Evolutionary conservation across 768 basidiomycete species (phyloP).

Genomic region (Mycena indigotica): DNA sequence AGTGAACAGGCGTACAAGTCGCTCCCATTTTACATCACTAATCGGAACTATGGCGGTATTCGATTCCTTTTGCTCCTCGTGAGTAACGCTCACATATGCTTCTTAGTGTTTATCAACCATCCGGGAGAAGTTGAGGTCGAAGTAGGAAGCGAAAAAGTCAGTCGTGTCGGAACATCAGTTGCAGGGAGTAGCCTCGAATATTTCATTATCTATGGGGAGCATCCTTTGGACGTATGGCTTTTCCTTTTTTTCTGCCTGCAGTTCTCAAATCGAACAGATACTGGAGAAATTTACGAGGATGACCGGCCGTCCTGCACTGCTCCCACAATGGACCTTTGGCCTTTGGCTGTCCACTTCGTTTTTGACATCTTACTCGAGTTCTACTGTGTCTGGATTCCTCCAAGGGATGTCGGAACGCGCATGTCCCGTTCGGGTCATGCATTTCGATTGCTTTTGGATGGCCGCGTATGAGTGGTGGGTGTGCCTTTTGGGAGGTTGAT

Average conservation of each 20-base stretch:
- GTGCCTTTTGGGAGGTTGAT: background rate
- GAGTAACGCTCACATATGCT: background rate
- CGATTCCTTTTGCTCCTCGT: background rate
- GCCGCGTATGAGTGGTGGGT: constrained; percentile 66
- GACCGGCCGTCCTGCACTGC: constrained; percentile 65
- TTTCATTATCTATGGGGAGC: constrained; percentile 70
- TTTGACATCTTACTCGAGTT: constrained; percentile 66
- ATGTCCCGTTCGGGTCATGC: constrained; percentile 70
- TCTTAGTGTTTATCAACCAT: constrained; percentile 67
- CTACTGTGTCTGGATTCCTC: constrained; percentile 70
- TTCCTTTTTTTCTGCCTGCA: background rate
- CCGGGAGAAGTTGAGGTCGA: constrained; percentile 78
- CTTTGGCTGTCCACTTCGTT: constrained; percentile 81
- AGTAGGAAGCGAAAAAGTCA: constrained; percentile 66
- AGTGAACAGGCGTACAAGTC: constrained; percentile 70
- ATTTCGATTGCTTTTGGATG: constrained; percentile 80
- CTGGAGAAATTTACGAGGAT: constrained; percentile 62
- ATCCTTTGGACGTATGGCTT: constrained; percentile 58
- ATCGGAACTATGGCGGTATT: constrained; percentile 59
- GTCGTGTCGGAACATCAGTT: constrained; percentile 64
- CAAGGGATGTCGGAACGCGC: constrained; percentile 68
- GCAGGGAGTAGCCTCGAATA: constrained; percentile 67
- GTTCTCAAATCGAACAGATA: constrained; percentile 38
- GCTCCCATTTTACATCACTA: constrained; percentile 70
- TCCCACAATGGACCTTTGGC: constrained; percentile 76